A percentile compares a stretch with the other conserved stretches of the same genome.
Conservation (phyloP, 2,329 filamentous ascomycete species). For the Curvularia lunata region DNA sequence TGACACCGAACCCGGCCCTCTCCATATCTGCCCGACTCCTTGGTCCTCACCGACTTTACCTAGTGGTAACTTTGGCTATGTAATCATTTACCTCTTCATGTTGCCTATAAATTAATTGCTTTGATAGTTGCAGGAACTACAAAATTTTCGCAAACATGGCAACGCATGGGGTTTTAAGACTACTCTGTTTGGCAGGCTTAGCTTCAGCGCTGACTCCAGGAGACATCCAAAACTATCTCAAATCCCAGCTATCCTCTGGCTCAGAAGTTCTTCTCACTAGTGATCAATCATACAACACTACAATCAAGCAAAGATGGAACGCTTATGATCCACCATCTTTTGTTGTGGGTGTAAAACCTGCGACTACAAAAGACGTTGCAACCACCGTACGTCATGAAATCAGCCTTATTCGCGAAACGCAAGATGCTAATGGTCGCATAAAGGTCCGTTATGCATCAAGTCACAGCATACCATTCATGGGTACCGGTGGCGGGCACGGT, state of each 20-base stretch:
- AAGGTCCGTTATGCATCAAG: constrained; percentile 6
- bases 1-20: constrained; percentile 1
- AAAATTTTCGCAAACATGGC: neutral
- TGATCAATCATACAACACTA: neutral
- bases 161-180: neutral
- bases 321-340: constrained; percentile 7
- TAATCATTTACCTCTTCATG: neutral
- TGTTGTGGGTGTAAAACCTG: constrained; percentile 10
- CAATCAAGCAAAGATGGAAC: constrained; percentile 5
- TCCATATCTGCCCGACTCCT: constrained; percentile 1
- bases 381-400: neutral
- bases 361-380: constrained; percentile 6
- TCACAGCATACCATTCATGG: constrained; percentile 9
- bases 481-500: constrained; percentile 10
- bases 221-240: constrained; percentile 3
- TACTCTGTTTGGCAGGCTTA: constrained; percentile 2
- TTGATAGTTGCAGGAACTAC: neutral
- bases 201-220: constrained; percentile 3
- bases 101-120: neutral
- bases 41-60: neutral
- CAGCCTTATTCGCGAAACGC: neutral
- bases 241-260: neutral
- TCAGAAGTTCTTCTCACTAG: constrained; percentile 4
- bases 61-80: neutral
- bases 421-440: neutral